Percentiles rank a stretch among this genome's conserved stretches.
Evolutionary conservation across 225 moss, liverwort and hornwort species (phyloP).

Genomic region (Sphagnum tenellum): DNA sequence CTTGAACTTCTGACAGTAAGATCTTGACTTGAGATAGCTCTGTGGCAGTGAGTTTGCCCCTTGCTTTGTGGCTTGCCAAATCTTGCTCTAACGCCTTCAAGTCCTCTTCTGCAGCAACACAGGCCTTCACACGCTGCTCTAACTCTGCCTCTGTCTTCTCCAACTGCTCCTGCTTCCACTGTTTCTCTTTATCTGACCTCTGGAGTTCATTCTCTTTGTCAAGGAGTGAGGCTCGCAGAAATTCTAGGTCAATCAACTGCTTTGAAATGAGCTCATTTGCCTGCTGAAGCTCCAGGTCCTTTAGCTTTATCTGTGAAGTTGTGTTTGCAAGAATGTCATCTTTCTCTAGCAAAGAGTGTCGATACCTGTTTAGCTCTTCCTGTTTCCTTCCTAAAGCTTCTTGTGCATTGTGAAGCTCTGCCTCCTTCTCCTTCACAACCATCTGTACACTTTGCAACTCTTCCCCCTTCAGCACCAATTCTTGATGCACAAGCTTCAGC

Average conservation of each 20-base stretch:
- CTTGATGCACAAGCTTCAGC: conserved; percentile 12
- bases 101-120: conserved; percentile 32
- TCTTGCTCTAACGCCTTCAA: conserved; percentile 25
- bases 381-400: conserved; percentile 17
- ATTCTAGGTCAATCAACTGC: conserved; percentile 17
- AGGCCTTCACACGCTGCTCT: conserved; percentile 15
- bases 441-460: conserved; percentile 19
- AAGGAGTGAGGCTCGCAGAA: conserved; percentile 11
- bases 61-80: conserved; percentile 8
- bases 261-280: conserved; percentile 20
- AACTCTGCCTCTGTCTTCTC: conserved; percentile 26
- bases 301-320: conserved; percentile 17
- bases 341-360: conserved; percentile 15
- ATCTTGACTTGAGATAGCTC: conserved; percentile 23
- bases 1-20: conserved; percentile 27
- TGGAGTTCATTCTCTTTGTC: conserved; percentile 22
- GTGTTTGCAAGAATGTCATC: conserved; percentile 24
- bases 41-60: conserved; percentile 9
- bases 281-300: conserved; percentile 15
- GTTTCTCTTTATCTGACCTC: conserved; percentile 12
- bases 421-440: conserved; percentile 22
- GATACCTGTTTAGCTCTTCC: conserved; percentile 13
- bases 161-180: conserved; percentile 21
- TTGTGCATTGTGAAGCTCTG: conserved; percentile 16
- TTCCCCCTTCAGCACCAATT: conserved; percentile 5